Evolutionary conservation across 2,329 filamentous ascomycete genomes (phyloP), one percentile per base, ranked within the genome.

Genomic region (Camillea tinctor): DNA sequence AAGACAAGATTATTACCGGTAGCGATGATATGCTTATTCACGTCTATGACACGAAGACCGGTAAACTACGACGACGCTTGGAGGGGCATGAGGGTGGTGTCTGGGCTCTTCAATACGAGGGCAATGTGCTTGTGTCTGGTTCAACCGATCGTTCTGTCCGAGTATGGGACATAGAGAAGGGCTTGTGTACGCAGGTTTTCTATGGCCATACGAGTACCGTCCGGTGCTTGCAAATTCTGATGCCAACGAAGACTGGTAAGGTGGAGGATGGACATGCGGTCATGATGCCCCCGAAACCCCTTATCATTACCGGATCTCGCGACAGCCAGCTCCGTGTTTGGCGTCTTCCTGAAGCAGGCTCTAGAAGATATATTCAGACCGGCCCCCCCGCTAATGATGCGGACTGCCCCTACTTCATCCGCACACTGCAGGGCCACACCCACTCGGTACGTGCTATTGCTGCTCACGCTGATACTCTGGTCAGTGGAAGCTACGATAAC

Each of bases 1-100:
- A 93, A 54, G 93, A 99, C 80, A 98, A 98, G 77, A 97, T 99
- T 67, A 84, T 99, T 67, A 99, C 95, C 1, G 95, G 95, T 23
- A 98, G 94, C 71, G 95, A 99, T 73, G 95, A 99, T 73, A 97
- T 93, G 3, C 88, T 97, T 64, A 99, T 99, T 70, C 93, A 99
- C 69, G 93, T 99, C 30, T 99, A 98, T 74, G 93, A 98, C 72
- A 98, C 95, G 13, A 96, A 95, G 77, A 97, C 93, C 0, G 95
- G 95, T 60, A 90, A 90, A 65, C 78, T 97, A 40, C 86, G 91
- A 53, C 92, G 88, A 71, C 92, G 90, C 64, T 85, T 99, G 2
- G 89, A 93, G 70, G 95, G 95, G 1, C 95, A 99, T 68, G 95
- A 99, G 75, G 95, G 95, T 36, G 95, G 95, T 52, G 95, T 99